Evolutionary conservation across 805 yeast genomes (phyloP).

Genomic region (Jamesozyma gamospora): DNA sequence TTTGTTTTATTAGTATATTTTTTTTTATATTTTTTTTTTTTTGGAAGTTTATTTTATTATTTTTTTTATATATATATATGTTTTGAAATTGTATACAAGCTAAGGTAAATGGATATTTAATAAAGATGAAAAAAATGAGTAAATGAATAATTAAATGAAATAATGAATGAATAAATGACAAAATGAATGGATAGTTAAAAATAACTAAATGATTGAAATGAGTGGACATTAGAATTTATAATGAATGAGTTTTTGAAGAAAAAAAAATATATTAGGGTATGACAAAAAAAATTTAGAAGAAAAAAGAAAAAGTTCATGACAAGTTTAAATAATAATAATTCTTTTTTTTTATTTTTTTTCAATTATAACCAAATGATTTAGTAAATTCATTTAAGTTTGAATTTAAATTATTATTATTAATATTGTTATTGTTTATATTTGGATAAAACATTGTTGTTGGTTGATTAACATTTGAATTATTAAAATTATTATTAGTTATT

Average conservation of each 20-base stretch:
- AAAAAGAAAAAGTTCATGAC: too few species aligned
- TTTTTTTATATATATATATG: too few species aligned
- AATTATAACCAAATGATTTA: slow-evolving; percentile 2
- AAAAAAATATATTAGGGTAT: too few species aligned
- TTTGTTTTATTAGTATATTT: too few species aligned
- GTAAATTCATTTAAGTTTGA: background rate
- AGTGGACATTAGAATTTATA: background rate
- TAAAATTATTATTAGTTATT: background rate
- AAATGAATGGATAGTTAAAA: background rate
- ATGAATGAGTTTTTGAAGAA: too few species aligned
- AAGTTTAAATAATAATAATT: too few species aligned
- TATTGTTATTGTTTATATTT: background rate
- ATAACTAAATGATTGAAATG: slow-evolving; percentile 1
- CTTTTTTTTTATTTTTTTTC: background rate
- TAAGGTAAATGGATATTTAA: too few species aligned
- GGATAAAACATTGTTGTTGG: background rate
- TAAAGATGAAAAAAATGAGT: background rate
- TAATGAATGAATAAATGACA: background rate
- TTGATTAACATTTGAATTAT: background rate
- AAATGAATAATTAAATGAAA: background rate
- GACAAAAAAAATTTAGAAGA: too few species aligned
- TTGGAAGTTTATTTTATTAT: too few species aligned
- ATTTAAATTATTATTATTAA: background rate
- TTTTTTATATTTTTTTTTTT: too few species aligned
- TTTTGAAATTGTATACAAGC: too few species aligned